Evolutionary conservation across 148 eudicot species (phyloP).

Genomic region (Vaccinium darrowii): DNA sequence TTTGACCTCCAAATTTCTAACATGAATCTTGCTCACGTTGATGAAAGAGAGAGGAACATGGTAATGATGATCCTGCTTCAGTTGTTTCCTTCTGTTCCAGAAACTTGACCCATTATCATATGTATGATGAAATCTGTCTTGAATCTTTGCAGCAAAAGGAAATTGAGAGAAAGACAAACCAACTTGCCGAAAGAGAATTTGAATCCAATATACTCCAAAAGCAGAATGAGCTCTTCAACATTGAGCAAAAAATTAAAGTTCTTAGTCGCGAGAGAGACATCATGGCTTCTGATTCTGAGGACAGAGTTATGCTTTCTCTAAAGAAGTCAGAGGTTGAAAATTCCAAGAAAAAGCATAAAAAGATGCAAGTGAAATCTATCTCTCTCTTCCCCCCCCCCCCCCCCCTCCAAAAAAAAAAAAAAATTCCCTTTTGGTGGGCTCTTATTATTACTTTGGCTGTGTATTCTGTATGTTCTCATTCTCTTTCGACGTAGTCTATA

Average conservation of each 20-base stretch:
- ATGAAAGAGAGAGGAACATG: conserved; percentile 66
- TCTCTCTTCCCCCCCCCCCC: not conserved
- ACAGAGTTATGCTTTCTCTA: conserved; percentile 57
- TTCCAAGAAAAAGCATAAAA: conserved; percentile 60
- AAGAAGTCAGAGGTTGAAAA: conserved; percentile 67
- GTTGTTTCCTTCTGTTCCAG: conserved; percentile 4
- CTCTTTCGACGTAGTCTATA: not conserved
- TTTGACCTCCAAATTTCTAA: conserved; percentile 51
- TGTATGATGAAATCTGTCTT: conserved; percentile 2
- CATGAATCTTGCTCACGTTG: conserved; percentile 48
- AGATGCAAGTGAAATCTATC: conserved; percentile 56
- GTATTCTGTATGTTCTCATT: not conserved
- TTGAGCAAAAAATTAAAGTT: conserved; percentile 51
- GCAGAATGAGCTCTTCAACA: conserved; percentile 37
- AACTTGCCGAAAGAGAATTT: conserved; percentile 53
- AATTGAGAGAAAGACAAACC: conserved; percentile 60
- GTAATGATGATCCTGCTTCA: conserved; percentile 33
- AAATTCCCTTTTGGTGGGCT: not conserved
- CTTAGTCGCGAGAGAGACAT: conserved; percentile 54
- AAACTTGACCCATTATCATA: not conserved
- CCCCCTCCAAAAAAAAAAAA: too few species aligned
- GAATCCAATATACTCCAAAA: conserved; percentile 34
- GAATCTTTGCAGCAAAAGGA: conserved; percentile 48
- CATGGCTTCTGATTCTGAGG: conserved; percentile 64
- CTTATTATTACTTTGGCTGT: not conserved